These are phyloP conservation scores for Xylaria grammica DNA, from an alignment of 495 filamentous ascomycete species.

Conservation along the genomic window DNA sequence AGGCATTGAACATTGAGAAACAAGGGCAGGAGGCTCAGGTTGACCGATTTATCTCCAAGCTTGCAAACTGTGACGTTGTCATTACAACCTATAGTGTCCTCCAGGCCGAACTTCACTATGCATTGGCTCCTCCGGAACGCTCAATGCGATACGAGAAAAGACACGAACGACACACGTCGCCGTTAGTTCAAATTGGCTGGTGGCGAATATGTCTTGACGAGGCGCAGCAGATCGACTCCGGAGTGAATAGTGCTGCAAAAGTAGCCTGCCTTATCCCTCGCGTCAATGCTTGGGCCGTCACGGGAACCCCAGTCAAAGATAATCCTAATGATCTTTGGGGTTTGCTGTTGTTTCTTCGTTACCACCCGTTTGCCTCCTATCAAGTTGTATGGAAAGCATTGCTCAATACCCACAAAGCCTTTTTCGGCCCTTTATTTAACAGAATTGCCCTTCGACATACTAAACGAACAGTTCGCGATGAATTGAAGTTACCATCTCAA, in stretches of 20 bases:
- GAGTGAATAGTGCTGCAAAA: constrained; percentile 79
- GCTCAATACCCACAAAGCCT: constrained; percentile 58
- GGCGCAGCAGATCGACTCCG: constrained; percentile 93
- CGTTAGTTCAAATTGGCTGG: constrained; percentile 81
- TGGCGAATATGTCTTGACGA: constrained; percentile 95
- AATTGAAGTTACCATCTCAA: constrained; percentile 75
- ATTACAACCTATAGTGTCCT: constrained; percentile 86
- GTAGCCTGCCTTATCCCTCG: constrained; percentile 82
- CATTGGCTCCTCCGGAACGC: constrained; percentile 66
- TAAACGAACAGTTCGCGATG: constrained; percentile 76
- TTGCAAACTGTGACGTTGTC: constrained; percentile 74
- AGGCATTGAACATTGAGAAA: constrained; percentile 3
- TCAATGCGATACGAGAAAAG: constrained; percentile 68
- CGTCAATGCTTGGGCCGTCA: constrained; percentile 89
- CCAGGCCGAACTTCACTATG: constrained; percentile 76
- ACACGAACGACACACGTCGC: constrained; percentile 71
- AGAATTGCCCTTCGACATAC: constrained; percentile 80
- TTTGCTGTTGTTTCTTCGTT: constrained; percentile 79
- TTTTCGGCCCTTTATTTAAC: constrained; percentile 70
- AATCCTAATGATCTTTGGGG: constrained; percentile 74
- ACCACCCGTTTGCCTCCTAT: constrained; percentile 71
- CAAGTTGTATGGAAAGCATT: constrained; percentile 70
- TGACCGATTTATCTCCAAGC: constrained; percentile 49
- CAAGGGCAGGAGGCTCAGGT: neutral
- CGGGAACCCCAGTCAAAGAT: constrained; percentile 86